Base-by-base conservation (phyloP, 2,329 filamentous ascomycete genomes). In the Colletotrichum echinochloae region DNA sequence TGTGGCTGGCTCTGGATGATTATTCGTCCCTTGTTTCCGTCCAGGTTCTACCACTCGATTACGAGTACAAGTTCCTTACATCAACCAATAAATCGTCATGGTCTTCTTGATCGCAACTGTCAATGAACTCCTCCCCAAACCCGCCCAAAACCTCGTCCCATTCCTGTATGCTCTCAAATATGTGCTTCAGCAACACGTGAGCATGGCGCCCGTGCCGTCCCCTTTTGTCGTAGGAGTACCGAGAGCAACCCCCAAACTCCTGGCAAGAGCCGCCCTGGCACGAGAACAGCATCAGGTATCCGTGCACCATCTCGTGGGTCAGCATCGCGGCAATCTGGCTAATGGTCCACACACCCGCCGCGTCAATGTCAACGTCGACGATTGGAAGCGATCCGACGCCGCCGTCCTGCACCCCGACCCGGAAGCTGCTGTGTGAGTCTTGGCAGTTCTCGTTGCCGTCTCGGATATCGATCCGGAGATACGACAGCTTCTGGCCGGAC, bases 321-420 rank as follows among this genome's bases (percentile, higher is more conserved):
- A 81, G 68, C 37, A 72, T 66, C 69, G 77, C 73, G n/a, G 81
- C 71, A 23, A 81, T 77, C 46, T 76, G 76, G 23, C 55, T 12
- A 39, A 70, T 75, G 72, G 54, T 82, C 79, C 14, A 55, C 14
- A 2, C 30, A 12, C 37, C 49, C 28, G 35, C 26, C 18, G 60
- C 33, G 7, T 63, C 60, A 23, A 63, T 52, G 49, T 63, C 60
- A 16, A 63, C 9, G 1, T 55, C 26, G 16, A 63, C 60, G 35
- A 44, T 5, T 20, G 60, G 60, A 2, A 44, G 37, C 16, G 60
- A 55, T 1, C 37, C 37, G n/a, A 35, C 18, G 3, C 14, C 7
- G 9, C 18, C 49, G 26, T 37, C n/a, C 20, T 16, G 48, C 35
- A 35, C 12, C 6, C 9, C 28, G 5, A 56, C 49, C 3, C 26